Conservation (phyloP, 2,329 filamentous ascomycete species). For the Aspergillus latus region DNA sequence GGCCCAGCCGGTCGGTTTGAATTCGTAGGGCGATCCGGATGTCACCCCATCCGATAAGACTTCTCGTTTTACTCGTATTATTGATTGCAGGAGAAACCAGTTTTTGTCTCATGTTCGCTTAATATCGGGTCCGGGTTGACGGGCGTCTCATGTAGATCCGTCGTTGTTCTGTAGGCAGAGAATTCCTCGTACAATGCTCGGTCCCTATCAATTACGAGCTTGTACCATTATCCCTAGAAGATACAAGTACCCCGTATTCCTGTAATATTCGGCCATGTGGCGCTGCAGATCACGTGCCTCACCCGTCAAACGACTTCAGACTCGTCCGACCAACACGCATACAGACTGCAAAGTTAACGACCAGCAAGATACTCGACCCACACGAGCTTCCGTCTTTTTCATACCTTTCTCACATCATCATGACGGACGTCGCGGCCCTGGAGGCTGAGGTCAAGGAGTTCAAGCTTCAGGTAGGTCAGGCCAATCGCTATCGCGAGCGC, state of each 20-base stretch:
- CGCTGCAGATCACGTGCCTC: neutral
- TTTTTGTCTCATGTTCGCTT: neutral
- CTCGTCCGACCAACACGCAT: neutral
- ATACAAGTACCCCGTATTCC: neutral
- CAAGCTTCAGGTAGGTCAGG: conserved; percentile 54
- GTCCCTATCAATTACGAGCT: too few species aligned
- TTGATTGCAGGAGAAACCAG: neutral
- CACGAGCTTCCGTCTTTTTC: neutral
- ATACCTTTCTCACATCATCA: conserved; percentile 21
- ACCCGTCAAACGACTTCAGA: neutral
- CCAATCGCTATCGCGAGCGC: neutral
- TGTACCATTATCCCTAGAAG: too few species aligned
- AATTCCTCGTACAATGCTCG: too few species aligned
- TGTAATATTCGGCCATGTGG: neutral
- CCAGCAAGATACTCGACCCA: neutral
- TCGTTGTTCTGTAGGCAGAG: neutral
- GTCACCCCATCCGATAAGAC: neutral
- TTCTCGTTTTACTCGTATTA: neutral
- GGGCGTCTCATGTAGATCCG: neutral
- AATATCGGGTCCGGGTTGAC: neutral
- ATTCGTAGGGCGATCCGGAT: neutral
- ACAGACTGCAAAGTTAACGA: neutral
- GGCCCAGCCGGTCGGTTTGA: neutral
- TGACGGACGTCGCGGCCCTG: conserved; percentile 46
- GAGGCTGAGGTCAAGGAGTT: conserved; percentile 59